Evolutionary conservation across 176 grass and related monocot genomes (phyloP), one percentile per base, ranked within the genome.

Genomic region (Rhynchospora tenuis): DNA sequence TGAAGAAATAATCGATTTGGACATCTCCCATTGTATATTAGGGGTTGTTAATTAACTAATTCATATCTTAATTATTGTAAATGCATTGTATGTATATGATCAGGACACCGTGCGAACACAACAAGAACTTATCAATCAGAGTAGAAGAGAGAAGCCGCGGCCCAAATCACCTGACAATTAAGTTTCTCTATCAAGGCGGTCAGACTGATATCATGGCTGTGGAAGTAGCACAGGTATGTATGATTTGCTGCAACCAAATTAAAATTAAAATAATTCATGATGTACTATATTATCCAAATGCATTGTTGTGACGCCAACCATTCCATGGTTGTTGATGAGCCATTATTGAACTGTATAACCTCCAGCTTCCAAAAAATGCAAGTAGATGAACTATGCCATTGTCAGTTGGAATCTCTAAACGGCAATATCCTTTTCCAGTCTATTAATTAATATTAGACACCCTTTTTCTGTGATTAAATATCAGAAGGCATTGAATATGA

Each of bases 201-300:
- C 87, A 90, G 80, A 97, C 94, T 8, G 89, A 91, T 79, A 87
- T 97, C 54, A 84, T 78, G 19, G 89, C 89, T 55, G 91, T 97
- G 3, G 91, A 97, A 31, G 23, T 93, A 8, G 85, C 87, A 1
- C 85, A 84, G 86, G 94, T 65, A 23, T 0, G 58, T 57, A 24
- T 52, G 6, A 28, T 55, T 77, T 77, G 73, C 6, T 77, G 9
- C 15, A 56, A 55, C 24, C 24, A 29, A 77, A 77, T 77, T 77
- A 7, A 5, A 16, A 56, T 17, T 33, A 55, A 54, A 57, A 9
- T 33, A 20, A 2, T 56, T 82, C 43, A 19, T 70, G 22, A 6
- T 83, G 19, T 56, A 26, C 7, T 22, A 16, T 33, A 72, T 38
- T 58, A 51, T 57, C 23, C 54, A 69, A 56, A 56, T 55, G 48